Percentiles rank a stretch among this genome's conserved stretches.
Evolutionary conservation across 371 early-diverging fungal genomes (phyloP).

Genomic region (Mortierella sp.): DNA sequence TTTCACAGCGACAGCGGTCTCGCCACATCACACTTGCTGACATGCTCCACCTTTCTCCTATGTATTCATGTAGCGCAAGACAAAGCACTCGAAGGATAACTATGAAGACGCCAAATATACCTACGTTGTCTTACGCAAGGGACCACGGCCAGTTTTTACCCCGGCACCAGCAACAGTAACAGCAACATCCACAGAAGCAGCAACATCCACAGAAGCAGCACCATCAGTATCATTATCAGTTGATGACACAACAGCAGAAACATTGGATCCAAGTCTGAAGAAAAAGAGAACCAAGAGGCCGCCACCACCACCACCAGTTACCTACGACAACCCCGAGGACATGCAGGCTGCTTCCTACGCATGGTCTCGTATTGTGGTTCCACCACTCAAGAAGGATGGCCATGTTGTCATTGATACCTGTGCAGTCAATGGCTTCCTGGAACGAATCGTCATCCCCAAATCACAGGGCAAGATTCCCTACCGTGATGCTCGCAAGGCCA

Average conservation of each 20-base stretch:
- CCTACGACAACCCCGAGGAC: conserved; percentile 36
- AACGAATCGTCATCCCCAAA: conserved; percentile 81
- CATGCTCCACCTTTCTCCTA: not conserved
- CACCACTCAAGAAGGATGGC: conserved; percentile 82
- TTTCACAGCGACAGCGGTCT: not conserved
- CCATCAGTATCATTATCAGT: not conserved
- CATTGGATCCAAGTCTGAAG: not conserved
- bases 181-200: not conserved
- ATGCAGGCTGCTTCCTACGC: conserved; percentile 65
- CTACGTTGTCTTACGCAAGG: conserved; percentile 83
- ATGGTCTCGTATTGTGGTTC: conserved; percentile 82
- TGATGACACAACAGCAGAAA: conserved; percentile 7
- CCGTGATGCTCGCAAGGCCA: conserved; percentile 82
- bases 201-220: not conserved
- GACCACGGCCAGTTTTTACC: conserved; percentile 63
- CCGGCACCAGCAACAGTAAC: not conserved
- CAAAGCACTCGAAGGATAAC: conserved; percentile 79
- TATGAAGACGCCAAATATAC: conserved; percentile 85
- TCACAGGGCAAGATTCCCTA: conserved; percentile 82
- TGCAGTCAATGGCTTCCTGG: conserved; percentile 70
- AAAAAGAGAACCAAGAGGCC: conserved; percentile 35
- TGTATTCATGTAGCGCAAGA: conserved; percentile 69
- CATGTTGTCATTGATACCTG: conserved; percentile 85
- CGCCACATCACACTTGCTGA: not conserved
- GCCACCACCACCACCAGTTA: conserved; percentile 52